phyloP scores from a whole-genome alignment of 495 filamentous ascomycete species.

The Xylaria venustula region DNA sequence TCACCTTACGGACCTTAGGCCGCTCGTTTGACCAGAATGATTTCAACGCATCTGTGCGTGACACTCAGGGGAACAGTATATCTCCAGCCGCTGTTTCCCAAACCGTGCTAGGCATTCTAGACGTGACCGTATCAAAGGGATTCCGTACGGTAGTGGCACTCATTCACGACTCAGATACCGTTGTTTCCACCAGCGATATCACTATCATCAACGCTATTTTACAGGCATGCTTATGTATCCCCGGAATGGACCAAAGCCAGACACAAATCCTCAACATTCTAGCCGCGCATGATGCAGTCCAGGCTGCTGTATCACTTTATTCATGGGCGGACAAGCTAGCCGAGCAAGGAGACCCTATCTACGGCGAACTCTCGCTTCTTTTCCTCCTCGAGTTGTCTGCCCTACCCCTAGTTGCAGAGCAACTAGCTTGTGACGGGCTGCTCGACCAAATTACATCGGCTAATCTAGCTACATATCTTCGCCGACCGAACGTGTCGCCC shows the following conservation, averaged over 20 bases:
- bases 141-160: slow-evolving; percentile 74
- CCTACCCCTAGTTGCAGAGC: slow-evolving; percentile 80
- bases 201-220: slow-evolving; percentile 86
- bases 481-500: slow-evolving; percentile 67
- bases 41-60: slow-evolving; percentile 31
- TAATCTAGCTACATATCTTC: slow-evolving; percentile 67
- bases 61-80: slow-evolving; percentile 35
- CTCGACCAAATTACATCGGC: slow-evolving; percentile 76
- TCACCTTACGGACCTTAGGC: slow-evolving; percentile 63
- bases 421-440: slow-evolving; percentile 80
- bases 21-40: slow-evolving; percentile 19
- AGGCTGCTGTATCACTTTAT: slow-evolving; percentile 82
- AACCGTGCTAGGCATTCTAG: slow-evolving; percentile 69
- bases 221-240: slow-evolving; percentile 75
- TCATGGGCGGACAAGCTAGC: slow-evolving; percentile 87
- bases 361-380: slow-evolving; percentile 82
- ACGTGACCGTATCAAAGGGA: slow-evolving; percentile 73
- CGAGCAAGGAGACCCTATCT: slow-evolving; percentile 80
- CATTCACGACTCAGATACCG: slow-evolving; percentile 59
- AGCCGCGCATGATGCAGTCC: slow-evolving; percentile 65
- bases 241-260: slow-evolving; percentile 59
- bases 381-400: slow-evolving; percentile 86
- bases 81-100: slow-evolving; percentile 39
- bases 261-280: slow-evolving; percentile 65
- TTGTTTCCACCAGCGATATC: slow-evolving; percentile 67